Conservation (phyloP, 1,284 basidiomycete genomes). For the Rhodotorula sp. region DNA sequence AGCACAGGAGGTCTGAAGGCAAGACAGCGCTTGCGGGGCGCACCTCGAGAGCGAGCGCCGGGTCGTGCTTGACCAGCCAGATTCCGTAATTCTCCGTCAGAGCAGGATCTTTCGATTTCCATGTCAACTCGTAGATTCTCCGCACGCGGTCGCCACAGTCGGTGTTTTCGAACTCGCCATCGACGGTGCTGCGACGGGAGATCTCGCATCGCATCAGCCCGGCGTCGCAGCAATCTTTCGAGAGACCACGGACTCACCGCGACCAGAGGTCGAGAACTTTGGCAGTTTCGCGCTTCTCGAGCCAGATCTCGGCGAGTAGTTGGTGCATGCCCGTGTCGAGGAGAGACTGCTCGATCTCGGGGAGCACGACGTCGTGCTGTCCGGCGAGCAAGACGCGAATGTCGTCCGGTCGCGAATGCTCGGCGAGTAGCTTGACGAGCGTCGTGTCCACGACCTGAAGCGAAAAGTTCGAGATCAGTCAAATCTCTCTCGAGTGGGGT, state of each 20-base stretch:
- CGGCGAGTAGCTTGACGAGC: constrained; percentile 69
- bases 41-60: constrained; percentile 70
- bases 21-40: constrained; percentile 27
- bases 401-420: constrained; percentile 63
- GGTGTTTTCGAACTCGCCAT: constrained; percentile 66
- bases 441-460: constrained; percentile 75
- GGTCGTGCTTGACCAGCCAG: constrained; percentile 72
- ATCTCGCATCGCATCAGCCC: background rate
- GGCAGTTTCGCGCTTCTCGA: constrained; percentile 59
- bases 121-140: constrained; percentile 66
- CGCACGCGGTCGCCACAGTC: constrained; percentile 66
- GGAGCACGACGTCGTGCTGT: constrained; percentile 56
- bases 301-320: constrained; percentile 65
- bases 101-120: constrained; percentile 60
- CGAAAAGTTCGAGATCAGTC: constrained; percentile 12
- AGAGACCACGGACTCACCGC: constrained; percentile 58
- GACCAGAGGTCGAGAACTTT: constrained; percentile 68
- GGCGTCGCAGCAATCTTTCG: too few relatives aligned
- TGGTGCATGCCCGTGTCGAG: constrained; percentile 61
- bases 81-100: constrained; percentile 71
- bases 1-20: background rate
- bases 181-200: constrained; percentile 61
- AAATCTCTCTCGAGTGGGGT: background rate
- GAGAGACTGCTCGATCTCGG: constrained; percentile 49
- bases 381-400: constrained; percentile 63